phyloP scores from a whole-genome alignment of 768 basidiomycete genomes.

The Kwoniella sp. region DNA sequence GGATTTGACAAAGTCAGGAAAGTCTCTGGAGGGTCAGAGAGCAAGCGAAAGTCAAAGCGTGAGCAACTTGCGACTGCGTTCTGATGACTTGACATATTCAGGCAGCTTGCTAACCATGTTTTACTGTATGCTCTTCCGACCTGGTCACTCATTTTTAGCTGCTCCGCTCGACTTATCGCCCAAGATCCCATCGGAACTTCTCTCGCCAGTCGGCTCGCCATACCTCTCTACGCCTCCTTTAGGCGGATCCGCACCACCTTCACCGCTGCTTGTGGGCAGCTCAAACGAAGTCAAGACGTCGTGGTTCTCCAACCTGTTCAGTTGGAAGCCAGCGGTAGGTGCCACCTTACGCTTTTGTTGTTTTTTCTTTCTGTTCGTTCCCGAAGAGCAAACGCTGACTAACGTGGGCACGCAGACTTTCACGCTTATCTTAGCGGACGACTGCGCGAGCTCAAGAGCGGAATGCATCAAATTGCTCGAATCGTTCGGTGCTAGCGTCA shows the following conservation, averaged over 20 bases:
- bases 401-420: too few species aligned
- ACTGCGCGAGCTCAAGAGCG: slow-evolving; percentile 64
- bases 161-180: slow-evolving; percentile 43
- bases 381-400: too few species aligned
- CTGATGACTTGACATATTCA: too few species aligned
- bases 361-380: too few species aligned
- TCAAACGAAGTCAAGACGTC: slow-evolving; percentile 61
- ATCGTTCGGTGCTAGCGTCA: slow-evolving; percentile 70
- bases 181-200: slow-evolving; percentile 27
- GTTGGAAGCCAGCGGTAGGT: slow-evolving; percentile 65
- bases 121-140: too few species aligned
- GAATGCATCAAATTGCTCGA: slow-evolving; percentile 77
- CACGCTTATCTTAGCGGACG: slow-evolving; percentile 56
- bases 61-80: too few species aligned
- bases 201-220: slow-evolving; percentile 33
- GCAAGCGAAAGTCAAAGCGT: slow-evolving; percentile 45
- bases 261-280: slow-evolving; percentile 32
- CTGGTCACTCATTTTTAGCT: slow-evolving; percentile 27
- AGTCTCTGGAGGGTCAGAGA: slow-evolving; percentile 15
- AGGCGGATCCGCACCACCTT: slow-evolving; percentile 27
- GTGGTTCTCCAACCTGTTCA: slow-evolving; percentile 88
- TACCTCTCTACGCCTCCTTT: slow-evolving; percentile 31
- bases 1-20: slow-evolving; percentile 22
- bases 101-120: too few species aligned
- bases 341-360: too few species aligned